Base-by-base conservation (phyloP, 805 yeast species). In the Kluyveromyces dobzhanskii region DNA sequence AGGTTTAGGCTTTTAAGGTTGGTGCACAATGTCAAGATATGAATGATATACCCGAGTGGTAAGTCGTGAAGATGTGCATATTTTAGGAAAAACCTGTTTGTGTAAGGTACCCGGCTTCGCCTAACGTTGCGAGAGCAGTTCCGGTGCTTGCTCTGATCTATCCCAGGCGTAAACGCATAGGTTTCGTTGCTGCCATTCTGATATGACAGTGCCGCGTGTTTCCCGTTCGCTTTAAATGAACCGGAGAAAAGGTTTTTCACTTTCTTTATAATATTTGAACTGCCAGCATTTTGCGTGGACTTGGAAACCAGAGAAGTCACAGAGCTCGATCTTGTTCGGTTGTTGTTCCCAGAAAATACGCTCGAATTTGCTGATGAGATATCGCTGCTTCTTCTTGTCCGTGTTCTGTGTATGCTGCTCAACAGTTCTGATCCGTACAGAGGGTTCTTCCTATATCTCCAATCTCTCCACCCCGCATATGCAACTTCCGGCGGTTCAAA, bases 401-500 rank as follows among this genome's bases (percentile, higher is more conserved):
- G 30, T 8, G 14, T 30, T 16, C 31, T 39, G 28, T 32, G 36
- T 18, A 42, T 38, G 25, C 65, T 56, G 46, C 56, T 64, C 45
- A 64, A 44, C 37, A 57, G 38, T 4, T 59, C 48, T 3, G 68
- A 56, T 1, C 72, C 67, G 52, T 80, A 80, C 26, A 83, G 56
- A 1, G 90, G 85, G 58, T 81, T 87, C 37, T 72, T 73, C 44
- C 85, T 71, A 51, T 71, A 80, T 51, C 85, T 81, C 94, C 95
- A 86, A 57, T 86, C 95, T 54, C 95, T 70, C 96, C 96, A 86
- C 8, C 90, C 81, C 0, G 95, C 95, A 37, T 73, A 60, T 2
- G 78, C 71, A 30, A 52, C 19, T 14, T 51, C 54, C 8, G 45
- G 45, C 7, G 38, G 38, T n/a, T 36, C 45, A n/a, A 35, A 39